Evolutionary conservation across 768 basidiomycete genomes (phyloP), one percentile per base, ranked within the genome.

Genomic region (Termitomyces sp.): DNA sequence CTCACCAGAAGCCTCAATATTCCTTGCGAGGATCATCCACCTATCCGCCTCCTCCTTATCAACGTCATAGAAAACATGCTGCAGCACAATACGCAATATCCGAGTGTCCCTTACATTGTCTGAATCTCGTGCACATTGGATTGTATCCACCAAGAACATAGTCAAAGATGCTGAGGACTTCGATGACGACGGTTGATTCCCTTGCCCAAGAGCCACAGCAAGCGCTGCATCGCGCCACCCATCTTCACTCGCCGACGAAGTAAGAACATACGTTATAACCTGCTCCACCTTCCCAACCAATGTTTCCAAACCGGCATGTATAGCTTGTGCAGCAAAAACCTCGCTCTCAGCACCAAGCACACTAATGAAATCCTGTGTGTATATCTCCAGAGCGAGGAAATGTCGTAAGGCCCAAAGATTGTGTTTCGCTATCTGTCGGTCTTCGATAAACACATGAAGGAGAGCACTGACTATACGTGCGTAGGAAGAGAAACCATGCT

Each of bases 331-430:
- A 28, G 74, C 67, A 60, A 89, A 85, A 0, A 85, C 68, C 0
- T 79, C 72, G 64, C 75, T 82, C 12, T 63, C 65, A 3, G 70
- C 72, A 5, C 74, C 72, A 10, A 81, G 82, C 1, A 87, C 70
- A 26, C 77, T 74, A 22, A 81, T 67, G 19, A 78, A 71, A 64
- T 94, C 90, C 32, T 79, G 72, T 1, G 85, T 84, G 56, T 85
- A 85, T 5, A 84, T 65, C 1, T 76, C 73, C 22, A 93, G 72
- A 0, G 81, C 77, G 8, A 90, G 68, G 52, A 93, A 72, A 64
- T 93, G 88, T 8, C 81, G 79, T 5, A 98, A 65, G 0, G 81
- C 77, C 85, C 87, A 88, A 0, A 82, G 61, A 50, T 88, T 79
- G 15, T 71, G 70, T 48, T 75, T 80, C 3, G 86, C 83, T 1